Evolutionary conservation across 441 rosid species (phyloP), one percentile per base, ranked within the genome.

Genomic region (Syzygium malaccense): DNA sequence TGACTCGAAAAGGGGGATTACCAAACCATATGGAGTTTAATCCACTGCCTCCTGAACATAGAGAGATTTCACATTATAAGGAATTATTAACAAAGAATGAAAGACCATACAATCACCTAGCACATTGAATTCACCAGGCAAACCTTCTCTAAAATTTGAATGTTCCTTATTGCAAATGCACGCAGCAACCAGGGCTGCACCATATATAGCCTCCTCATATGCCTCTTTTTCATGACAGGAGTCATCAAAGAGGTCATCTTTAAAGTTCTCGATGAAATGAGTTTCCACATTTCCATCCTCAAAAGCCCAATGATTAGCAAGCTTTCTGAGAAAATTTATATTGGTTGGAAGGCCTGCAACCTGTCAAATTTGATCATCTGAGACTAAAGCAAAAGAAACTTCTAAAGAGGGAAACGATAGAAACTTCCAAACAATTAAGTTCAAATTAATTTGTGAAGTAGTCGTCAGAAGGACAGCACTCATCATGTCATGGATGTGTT

Each of bases 331-430:
- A 89, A 98, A 98, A 91, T 91, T 94, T 87, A 98, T 95, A 93
- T 98, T 98, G 75, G 98, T 97, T 45, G 99, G 99, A 89, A 98
- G 95, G 90, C 99, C 99, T 51, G 96, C 99, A 79, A 98, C 98
- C 99, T 98, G 95, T 87, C 90, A 93, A 87, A 88, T 26, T 85
- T 4, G 28, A 85, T 85, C 62, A 57, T 54, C 28, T 55, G 19
- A 85, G 86, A 55, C 28, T 30, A 85, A 55, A 57, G 48, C 48
- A 54, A 55, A 23, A 20, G 3, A 15, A 85, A 55, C 62, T 55
- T 33, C 58, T n/a, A 54, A 85, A 86, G 19, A 49, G 53, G 28
- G 58, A 45, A 49, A 33, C 0, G 0, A 37, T 23, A 45, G 41
- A 14, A 75, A 75, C 3, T 75, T 0, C 7, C 51, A 75, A 41